Evolutionary conservation across 257 asterid species (phyloP).

Genomic region (Capsicum baccatum): DNA sequence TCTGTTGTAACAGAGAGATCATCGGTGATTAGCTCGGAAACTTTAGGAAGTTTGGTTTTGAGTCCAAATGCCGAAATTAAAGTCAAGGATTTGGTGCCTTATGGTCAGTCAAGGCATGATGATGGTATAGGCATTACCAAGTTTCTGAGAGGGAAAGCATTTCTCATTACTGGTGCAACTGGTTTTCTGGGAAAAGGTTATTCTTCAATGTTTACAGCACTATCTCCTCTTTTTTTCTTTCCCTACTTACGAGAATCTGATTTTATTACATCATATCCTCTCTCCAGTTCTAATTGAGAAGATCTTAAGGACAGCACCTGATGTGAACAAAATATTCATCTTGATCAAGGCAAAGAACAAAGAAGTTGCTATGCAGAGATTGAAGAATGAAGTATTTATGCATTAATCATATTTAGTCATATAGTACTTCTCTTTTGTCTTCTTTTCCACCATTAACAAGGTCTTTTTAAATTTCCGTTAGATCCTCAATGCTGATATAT

Average conservation of each 20-base stretch:
- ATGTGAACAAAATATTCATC: slow-evolving; percentile 71
- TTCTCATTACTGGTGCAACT: slow-evolving; percentile 75
- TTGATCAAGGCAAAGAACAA: slow-evolving; percentile 80
- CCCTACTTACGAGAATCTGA: neutral
- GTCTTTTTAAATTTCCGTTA: slow-evolving; percentile 12
- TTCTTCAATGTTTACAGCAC: neutral
- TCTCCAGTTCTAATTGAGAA: slow-evolving; percentile 84
- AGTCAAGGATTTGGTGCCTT: slow-evolving; percentile 50
- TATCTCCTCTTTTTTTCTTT: neutral
- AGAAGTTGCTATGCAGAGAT: slow-evolving; percentile 69
- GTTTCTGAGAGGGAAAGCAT: slow-evolving; percentile 60
- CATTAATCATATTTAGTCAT: slow-evolving; percentile 6
- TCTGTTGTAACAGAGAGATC: slow-evolving; percentile 67
- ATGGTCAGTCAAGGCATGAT: slow-evolving; percentile 43
- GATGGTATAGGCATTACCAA: slow-evolving; percentile 74
- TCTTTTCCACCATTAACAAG: neutral
- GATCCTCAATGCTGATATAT: slow-evolving; percentile 73
- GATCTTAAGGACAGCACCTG: slow-evolving; percentile 83
- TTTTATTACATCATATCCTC: neutral
- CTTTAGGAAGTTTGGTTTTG: slow-evolving; percentile 50
- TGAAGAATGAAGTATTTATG: slow-evolving; percentile 72
- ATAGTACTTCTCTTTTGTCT: neutral
- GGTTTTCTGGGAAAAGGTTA: slow-evolving; percentile 80
- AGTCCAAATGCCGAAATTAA: slow-evolving; percentile 48
- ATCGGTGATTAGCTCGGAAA: slow-evolving; percentile 43